A percentile compares a stretch with the other conserved stretches of the same genome.
Conservation (phyloP, 1,284 basidiomycete species). For the Sporisorium scitamineum region DNA sequence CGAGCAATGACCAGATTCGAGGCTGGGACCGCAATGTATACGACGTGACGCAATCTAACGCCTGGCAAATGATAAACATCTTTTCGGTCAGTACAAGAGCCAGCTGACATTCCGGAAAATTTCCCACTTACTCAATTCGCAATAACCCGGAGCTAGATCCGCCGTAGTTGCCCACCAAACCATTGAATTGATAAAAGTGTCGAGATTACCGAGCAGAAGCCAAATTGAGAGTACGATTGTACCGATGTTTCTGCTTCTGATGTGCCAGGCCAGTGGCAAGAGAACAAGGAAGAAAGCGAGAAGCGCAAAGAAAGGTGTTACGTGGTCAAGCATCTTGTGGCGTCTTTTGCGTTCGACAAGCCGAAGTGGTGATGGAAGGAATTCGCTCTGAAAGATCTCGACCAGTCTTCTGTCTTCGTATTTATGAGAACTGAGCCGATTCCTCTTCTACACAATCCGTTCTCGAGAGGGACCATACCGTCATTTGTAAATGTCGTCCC, state of each 20-base stretch:
- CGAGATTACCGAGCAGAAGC: constrained; percentile 18
- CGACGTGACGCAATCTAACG: constrained; percentile 12
- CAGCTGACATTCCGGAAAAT: no score
- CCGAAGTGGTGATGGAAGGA: neutral
- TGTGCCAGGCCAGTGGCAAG: constrained; percentile 23
- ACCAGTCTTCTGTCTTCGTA: neutral
- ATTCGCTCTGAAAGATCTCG: neutral
- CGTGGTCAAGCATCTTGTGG: constrained; percentile 19
- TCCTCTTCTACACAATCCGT: neutral
- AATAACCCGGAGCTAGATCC: constrained; percentile 17
- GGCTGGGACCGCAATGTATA: constrained; percentile 19
- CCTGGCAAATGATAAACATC: neutral
- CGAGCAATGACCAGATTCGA: constrained; percentile 30
- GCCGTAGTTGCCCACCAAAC: constrained; percentile 7
- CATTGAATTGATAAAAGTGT: constrained; percentile 22
- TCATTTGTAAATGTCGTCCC: no score
- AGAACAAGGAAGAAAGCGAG: constrained; percentile 3
- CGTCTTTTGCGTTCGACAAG: neutral
- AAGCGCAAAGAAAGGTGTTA: constrained; percentile 17
- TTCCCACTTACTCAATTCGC: constrained; percentile 24
- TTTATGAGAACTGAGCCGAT: neutral
- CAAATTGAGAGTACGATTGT: constrained; percentile 12
- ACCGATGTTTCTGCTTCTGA: constrained; percentile 21
- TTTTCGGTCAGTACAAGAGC: neutral
- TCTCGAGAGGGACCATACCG: neutral